Evolutionary conservation across 768 basidiomycete genomes (phyloP).

Genomic region (Hericium erinaceus): DNA sequence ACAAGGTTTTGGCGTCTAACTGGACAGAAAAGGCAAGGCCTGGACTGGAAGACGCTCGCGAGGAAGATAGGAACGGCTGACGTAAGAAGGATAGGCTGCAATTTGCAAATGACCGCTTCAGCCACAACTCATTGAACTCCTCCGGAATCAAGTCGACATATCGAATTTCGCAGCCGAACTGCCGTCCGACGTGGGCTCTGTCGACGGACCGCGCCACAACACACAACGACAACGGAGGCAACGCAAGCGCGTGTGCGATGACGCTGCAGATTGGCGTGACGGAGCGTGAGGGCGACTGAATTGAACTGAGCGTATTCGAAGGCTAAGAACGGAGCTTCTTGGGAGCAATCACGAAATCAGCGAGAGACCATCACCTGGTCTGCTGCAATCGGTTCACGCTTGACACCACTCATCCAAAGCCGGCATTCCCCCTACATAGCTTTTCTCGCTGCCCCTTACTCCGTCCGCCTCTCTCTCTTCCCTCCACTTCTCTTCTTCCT

Average conservation of each 20-base stretch:
- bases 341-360: not conserved
- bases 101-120: not conserved
- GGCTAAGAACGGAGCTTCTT: not conserved
- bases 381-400: not conserved
- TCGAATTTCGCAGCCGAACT: not conserved
- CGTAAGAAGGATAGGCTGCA: not conserved
- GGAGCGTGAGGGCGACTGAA: too few species aligned
- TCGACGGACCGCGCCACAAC: too few species aligned
- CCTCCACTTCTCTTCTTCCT: slow-evolving; percentile 7
- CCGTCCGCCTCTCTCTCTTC: slow-evolving; percentile 13
- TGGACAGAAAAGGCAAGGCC: not conserved
- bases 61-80: not conserved
- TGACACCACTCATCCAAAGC: not conserved
- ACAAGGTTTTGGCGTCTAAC: slow-evolving; percentile 1
- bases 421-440: not conserved
- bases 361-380: too few species aligned
- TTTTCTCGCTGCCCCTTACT: slow-evolving; percentile 6
- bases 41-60: not conserved
- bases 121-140: not conserved
- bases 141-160: not conserved
- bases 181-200: too few species aligned
- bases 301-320: not conserved
- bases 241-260: too few species aligned
- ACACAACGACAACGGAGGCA: too few species aligned
- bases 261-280: too few species aligned